Evolutionary conservation across 2,329 filamentous ascomycete genomes (phyloP).

Genomic region (Talaromyces sp.): DNA sequence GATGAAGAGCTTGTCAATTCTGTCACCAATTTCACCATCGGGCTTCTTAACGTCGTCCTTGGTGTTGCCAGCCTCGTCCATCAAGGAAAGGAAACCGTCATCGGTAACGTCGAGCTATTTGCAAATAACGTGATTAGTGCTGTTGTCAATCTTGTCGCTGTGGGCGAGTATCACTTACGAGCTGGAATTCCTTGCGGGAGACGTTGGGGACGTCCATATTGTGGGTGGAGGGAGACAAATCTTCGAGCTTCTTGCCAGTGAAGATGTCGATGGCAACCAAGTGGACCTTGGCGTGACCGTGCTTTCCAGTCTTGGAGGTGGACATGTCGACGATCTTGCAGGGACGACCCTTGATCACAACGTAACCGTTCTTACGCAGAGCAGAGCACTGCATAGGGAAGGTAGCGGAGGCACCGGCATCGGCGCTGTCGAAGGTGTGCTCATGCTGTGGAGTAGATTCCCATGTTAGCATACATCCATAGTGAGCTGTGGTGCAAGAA

Average conservation of each 20-base stretch:
- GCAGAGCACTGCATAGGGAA: slow-evolving; percentile 99
- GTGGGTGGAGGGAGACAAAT: slow-evolving; percentile 95
- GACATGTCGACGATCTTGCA: slow-evolving; percentile 99
- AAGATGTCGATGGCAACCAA: slow-evolving; percentile 98
- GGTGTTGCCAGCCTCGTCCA: slow-evolving; percentile 77
- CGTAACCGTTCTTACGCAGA: slow-evolving; percentile 97
- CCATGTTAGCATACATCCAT: neutral
- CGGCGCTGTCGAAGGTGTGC: slow-evolving; percentile 83
- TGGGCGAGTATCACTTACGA: slow-evolving; percentile 61
- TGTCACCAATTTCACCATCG: slow-evolving; percentile 82
- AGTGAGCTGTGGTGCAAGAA: neutral
- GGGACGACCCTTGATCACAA: slow-evolving; percentile 96
- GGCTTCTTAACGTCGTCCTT: slow-evolving; percentile 96
- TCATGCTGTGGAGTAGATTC: slow-evolving; percentile 55
- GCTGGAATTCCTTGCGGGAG: slow-evolving; percentile 82
- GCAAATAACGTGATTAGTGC: neutral
- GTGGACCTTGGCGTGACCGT: slow-evolving; percentile 99
- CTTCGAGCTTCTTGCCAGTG: slow-evolving; percentile 99
- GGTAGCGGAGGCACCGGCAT: slow-evolving; percentile 92
- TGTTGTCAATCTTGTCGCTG: neutral
- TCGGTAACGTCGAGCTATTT: slow-evolving; percentile 83
- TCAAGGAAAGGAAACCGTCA: slow-evolving; percentile 91
- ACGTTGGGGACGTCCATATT: slow-evolving; percentile 89
- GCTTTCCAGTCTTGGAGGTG: slow-evolving; percentile 99
- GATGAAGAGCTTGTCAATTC: slow-evolving; percentile 76